phyloP scores from a whole-genome alignment of 1,139 yeast genomes.

The Taphrina sp. region DNA sequence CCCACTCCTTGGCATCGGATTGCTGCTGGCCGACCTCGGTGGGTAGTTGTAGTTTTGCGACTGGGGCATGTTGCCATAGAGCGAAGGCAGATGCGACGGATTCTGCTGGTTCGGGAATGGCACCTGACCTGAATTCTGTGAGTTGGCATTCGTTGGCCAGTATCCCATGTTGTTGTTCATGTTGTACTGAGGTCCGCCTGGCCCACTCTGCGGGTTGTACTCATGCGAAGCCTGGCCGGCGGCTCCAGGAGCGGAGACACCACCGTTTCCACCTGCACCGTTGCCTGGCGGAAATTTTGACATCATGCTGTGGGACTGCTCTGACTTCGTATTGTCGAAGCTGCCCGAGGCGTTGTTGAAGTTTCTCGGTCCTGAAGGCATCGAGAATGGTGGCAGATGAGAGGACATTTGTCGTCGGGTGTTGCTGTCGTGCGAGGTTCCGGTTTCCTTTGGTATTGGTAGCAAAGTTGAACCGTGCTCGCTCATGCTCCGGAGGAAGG shows the following conservation, averaged over 20 bases:
- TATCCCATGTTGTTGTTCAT: constrained; percentile 6
- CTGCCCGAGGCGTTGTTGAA: constrained; percentile 3
- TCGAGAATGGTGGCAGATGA: constrained; percentile 25
- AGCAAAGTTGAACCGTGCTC: constrained; percentile 17
- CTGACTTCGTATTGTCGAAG: constrained; percentile 17
- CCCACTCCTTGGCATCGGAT: constrained; percentile 12
- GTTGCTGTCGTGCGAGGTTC: background rate
- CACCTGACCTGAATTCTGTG: constrained; percentile 10
- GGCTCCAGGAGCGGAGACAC: constrained; percentile 4
- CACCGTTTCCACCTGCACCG: constrained; percentile 1
- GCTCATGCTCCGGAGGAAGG: constrained; percentile 10
- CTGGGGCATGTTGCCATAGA: constrained; percentile 9
- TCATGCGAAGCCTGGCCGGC: constrained; percentile 13
- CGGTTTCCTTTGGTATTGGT: constrained; percentile 12
- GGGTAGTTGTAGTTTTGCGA: constrained; percentile 1
- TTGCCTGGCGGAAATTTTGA: constrained; percentile 18
- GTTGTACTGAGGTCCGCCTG: constrained; percentile 7
- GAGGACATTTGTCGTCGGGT: constrained; percentile 20
- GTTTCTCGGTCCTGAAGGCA: constrained; percentile 21
- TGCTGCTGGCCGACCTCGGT: constrained; percentile 17
- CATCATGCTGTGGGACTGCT: constrained; percentile 18
- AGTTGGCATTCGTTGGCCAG: constrained; percentile 18
- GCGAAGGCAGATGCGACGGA: constrained; percentile 18
- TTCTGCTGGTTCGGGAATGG: constrained; percentile 18
- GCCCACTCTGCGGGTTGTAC: constrained; percentile 8